phyloP scores from a whole-genome alignment of 140 eudicot species.

The Stevia rebaudiana region DNA sequence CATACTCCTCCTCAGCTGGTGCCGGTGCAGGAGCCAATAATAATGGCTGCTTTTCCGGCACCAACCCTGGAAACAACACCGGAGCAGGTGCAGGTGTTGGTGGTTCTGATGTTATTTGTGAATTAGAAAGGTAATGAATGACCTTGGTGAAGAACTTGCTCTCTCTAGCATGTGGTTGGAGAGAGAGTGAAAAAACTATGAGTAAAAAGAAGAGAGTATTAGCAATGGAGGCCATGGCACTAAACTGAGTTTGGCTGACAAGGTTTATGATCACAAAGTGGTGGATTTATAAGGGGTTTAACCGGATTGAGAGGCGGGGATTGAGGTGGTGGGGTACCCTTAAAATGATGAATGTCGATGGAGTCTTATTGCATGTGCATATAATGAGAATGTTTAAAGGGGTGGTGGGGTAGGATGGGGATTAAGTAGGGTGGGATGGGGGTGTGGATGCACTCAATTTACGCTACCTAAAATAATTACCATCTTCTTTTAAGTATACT shows the following conservation, averaged over 20 bases:
- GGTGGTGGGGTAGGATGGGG: background rate
- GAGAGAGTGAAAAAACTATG: slow-evolving; percentile 13
- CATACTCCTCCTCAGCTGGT: slow-evolving; percentile 21
- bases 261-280: slow-evolving; percentile 13
- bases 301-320: slow-evolving; percentile 44
- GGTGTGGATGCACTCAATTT: slow-evolving; percentile 27
- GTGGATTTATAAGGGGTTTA: slow-evolving; percentile 16
- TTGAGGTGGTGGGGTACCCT: slow-evolving; percentile 48
- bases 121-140: slow-evolving; percentile 27
- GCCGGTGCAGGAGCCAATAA: slow-evolving; percentile 32
- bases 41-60: slow-evolving; percentile 5
- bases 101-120: background rate
- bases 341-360: slow-evolving; percentile 28
- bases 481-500: background rate
- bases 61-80: background rate
- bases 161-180: slow-evolving; percentile 43
- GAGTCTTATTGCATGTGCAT: slow-evolving; percentile 35
- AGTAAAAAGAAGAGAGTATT: slow-evolving; percentile 33
- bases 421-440: slow-evolving; percentile 11
- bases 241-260: slow-evolving; percentile 20
- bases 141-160: slow-evolving; percentile 40
- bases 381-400: slow-evolving; percentile 31
- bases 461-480: slow-evolving; percentile 27
- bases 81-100: slow-evolving; percentile 30
- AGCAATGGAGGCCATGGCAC: slow-evolving; percentile 36